phyloP scores from a whole-genome alignment of 75 land plant species.

The Adiantum capillusveneris region DNA sequence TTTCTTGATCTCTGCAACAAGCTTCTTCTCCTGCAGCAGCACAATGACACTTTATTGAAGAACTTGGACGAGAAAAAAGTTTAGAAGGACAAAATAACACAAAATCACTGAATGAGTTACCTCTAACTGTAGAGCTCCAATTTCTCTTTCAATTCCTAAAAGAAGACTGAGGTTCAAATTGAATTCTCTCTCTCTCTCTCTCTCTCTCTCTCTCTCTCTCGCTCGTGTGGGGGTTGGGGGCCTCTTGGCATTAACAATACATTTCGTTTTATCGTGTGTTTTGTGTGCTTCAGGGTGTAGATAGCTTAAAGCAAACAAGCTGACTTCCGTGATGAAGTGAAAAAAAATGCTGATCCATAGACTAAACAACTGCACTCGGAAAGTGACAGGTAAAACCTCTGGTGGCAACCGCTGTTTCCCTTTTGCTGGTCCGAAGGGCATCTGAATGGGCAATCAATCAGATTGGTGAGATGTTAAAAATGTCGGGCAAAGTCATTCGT shows the following conservation, averaged over 20 bases:
- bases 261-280: no score
- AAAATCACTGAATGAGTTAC: slow-evolving; percentile 18
- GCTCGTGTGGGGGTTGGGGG: no score
- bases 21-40: slow-evolving; percentile 70
- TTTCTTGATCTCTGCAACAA: slow-evolving; percentile 97
- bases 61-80: no score
- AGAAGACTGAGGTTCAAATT: neutral
- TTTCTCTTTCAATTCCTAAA: slow-evolving; percentile 90
- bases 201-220: neutral
- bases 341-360: no score
- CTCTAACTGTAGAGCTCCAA: slow-evolving; percentile 77
- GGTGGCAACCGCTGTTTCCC: slow-evolving; percentile 89
- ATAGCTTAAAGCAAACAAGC: no score
- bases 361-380: no score
- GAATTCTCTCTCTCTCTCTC: neutral
- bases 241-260: no score
- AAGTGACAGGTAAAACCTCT: slow-evolving; percentile 50
- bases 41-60: no score
- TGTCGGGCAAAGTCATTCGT: neutral
- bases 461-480: neutral
- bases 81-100: no score
- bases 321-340: no score
- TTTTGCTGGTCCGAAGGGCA: slow-evolving; percentile 77
- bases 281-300: no score
- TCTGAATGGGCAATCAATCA: slow-evolving; percentile 32